These are phyloP conservation scores for Penicillium sp. DNA, from an alignment of 2,329 filamentous ascomycete genomes.

Conservation along the genomic window DNA sequence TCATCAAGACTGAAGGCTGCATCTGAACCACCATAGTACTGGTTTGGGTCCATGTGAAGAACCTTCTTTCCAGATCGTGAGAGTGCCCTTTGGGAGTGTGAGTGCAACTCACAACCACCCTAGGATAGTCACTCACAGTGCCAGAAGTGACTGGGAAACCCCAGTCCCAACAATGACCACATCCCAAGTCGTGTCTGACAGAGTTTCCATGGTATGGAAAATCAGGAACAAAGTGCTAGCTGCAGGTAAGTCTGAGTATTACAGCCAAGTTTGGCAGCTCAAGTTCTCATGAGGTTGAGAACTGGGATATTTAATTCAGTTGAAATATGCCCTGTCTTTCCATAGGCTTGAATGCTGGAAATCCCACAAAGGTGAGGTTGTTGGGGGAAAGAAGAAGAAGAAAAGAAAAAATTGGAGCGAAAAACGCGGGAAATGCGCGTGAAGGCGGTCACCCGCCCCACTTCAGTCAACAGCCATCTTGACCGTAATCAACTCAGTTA, in stretches of 20 bases:
- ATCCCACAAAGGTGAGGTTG: not conserved
- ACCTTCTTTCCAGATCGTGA: constrained; percentile 87
- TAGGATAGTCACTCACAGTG: constrained; percentile 49
- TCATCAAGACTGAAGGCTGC: constrained; percentile 79
- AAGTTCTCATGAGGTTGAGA: constrained; percentile 21
- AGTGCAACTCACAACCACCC: constrained; percentile 40
- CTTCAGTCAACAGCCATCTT: not conserved
- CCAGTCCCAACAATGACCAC: constrained; percentile 70
- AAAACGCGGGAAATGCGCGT: constrained; percentile 5
- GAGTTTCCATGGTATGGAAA: constrained; percentile 55
- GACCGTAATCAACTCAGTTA: no score
- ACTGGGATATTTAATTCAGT: not conserved
- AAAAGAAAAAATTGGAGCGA: constrained; percentile 6
- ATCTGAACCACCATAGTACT: constrained; percentile 78
- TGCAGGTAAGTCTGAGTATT: constrained; percentile 17
- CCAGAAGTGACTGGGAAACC: constrained; percentile 68
- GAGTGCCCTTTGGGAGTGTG: constrained; percentile 59
- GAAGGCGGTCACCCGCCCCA: constrained; percentile 9
- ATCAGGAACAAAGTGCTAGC: constrained; percentile 10
- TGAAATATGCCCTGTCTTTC: constrained; percentile 3
- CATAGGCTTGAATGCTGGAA: not conserved
- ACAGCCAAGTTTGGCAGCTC: constrained; percentile 10
- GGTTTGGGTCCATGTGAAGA: constrained; percentile 77
- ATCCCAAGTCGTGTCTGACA: constrained; percentile 68
- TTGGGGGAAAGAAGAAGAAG: not conserved